Conservation (phyloP, 768 basidiomycete genomes). For the Auricularia auricula-judae region DNA sequence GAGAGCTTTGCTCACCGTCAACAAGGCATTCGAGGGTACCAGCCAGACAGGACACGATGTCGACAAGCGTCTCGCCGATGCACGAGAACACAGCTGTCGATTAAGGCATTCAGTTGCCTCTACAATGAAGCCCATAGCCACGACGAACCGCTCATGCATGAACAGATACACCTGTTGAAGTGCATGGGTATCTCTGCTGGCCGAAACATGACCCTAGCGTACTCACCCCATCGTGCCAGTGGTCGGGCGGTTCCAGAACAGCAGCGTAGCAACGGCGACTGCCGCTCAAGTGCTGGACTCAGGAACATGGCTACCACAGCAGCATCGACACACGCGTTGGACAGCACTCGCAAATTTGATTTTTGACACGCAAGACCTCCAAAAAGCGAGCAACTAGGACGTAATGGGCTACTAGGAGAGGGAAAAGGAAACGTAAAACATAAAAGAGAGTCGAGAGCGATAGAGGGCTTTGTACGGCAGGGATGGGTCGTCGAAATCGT, state of each 20-base stretch:
- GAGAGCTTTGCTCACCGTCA: slow-evolving; percentile 23
- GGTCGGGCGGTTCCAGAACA: background rate
- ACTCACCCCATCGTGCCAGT: slow-evolving; percentile 11
- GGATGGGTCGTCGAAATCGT: slow-evolving; percentile 2
- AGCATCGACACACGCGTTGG: background rate
- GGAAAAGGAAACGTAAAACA: background rate
- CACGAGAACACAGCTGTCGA: slow-evolving; percentile 26
- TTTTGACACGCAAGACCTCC: background rate
- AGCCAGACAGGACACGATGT: slow-evolving; percentile 27
- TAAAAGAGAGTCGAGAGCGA: slow-evolving; percentile 3
- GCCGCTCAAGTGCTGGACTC: background rate
- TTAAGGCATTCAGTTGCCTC: too few species aligned
- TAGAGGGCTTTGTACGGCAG: slow-evolving; percentile 1
- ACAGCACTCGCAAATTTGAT: background rate
- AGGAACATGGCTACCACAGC: background rate
- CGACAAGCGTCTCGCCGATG: slow-evolving; percentile 32
- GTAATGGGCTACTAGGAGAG: slow-evolving; percentile 9
- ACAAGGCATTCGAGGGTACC: slow-evolving; percentile 38
- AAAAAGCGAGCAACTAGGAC: background rate
- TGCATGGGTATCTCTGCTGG: slow-evolving; percentile 1
- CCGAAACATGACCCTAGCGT: slow-evolving; percentile 8
- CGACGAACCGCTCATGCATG: slow-evolving; percentile 10
- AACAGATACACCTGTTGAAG: slow-evolving; percentile 1
- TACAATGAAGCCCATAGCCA: too few species aligned
- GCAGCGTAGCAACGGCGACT: background rate